Evolutionary conservation across 2,329 filamentous ascomycete genomes (phyloP).

Genomic region (Scopulariopsis brevicaulis): DNA sequence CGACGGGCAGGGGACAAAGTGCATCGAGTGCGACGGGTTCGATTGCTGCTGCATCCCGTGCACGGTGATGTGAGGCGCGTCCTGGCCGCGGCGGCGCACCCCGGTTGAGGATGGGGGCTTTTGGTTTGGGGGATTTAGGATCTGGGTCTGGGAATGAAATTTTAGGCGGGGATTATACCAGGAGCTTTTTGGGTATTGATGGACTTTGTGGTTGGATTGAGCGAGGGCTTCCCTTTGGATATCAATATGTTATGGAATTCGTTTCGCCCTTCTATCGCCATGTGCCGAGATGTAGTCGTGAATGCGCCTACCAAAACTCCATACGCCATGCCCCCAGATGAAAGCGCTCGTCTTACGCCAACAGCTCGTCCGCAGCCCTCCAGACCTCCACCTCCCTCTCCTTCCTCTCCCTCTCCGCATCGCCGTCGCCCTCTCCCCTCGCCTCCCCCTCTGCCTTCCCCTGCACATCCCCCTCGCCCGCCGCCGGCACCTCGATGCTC

Average conservation of each 20-base stretch:
- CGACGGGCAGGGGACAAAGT: constrained; percentile 30
- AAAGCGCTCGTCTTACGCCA: neutral
- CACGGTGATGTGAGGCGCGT: constrained; percentile 33
- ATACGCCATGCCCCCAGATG: neutral
- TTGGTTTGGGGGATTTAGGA: neutral
- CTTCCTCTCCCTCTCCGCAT: too few species aligned
- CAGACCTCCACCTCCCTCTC: constrained; percentile 25
- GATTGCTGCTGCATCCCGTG: constrained; percentile 46
- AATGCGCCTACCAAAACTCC: neutral
- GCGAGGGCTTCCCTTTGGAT: too few species aligned
- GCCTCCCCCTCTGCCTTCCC: constrained; percentile 6
- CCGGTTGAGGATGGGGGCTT: too few species aligned
- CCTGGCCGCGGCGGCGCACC: too few species aligned
- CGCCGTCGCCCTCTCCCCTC: constrained; percentile 14
- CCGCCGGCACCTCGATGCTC: constrained; percentile 25
- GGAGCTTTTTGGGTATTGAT: neutral
- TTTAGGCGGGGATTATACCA: too few species aligned
- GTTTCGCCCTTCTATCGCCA: too few species aligned
- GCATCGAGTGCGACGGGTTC: constrained; percentile 36
- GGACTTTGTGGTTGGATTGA: neutral
- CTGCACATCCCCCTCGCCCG: constrained; percentile 9
- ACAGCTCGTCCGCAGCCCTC: constrained; percentile 24
- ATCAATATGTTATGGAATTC: too few species aligned
- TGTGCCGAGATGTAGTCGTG: too few species aligned
- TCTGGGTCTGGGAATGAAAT: too few species aligned